These are phyloP conservation scores for Parastagonospora avenae DNA, from an alignment of 2,329 filamentous ascomycete species.

Conservation along the genomic window DNA sequence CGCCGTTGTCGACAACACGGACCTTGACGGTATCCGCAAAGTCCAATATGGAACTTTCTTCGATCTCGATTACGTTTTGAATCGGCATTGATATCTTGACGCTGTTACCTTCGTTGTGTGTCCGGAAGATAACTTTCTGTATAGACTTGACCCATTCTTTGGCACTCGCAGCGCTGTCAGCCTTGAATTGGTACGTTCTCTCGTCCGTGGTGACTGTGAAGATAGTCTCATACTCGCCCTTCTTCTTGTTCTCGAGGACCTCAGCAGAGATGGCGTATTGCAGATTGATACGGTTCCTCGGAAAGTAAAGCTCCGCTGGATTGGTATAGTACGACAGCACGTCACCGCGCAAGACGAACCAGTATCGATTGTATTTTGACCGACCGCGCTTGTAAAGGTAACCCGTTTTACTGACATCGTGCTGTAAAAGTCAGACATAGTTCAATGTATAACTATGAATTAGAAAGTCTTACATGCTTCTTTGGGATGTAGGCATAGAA, in stretches of 20 bases:
- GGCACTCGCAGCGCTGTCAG: slow-evolving; percentile 84
- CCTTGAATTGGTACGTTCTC: slow-evolving; percentile 83
- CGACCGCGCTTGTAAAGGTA: slow-evolving; percentile 87
- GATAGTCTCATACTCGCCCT: slow-evolving; percentile 70
- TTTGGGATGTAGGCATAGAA: slow-evolving; percentile 98
- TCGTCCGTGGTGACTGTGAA: slow-evolving; percentile 85
- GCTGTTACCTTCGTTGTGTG: slow-evolving; percentile 94
- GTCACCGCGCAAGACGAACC: slow-evolving; percentile 91
- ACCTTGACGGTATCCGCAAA: slow-evolving; percentile 95
- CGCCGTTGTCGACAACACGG: slow-evolving; percentile 88
- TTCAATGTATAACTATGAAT: neutral
- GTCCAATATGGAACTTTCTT: slow-evolving; percentile 87
- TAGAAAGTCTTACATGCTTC: slow-evolving; percentile 68
- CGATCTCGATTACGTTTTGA: slow-evolving; percentile 86
- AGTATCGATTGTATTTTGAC: slow-evolving; percentile 88
- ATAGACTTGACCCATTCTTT: slow-evolving; percentile 96
- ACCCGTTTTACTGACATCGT: slow-evolving; percentile 76
- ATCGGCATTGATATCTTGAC: slow-evolving; percentile 94
- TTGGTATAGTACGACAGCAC: slow-evolving; percentile 89
- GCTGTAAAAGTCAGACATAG: slow-evolving; percentile 29
- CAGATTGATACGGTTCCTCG: slow-evolving; percentile 87
- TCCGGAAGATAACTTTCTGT: slow-evolving; percentile 92
- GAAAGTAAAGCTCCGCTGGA: slow-evolving; percentile 86
- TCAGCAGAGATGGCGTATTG: slow-evolving; percentile 89
- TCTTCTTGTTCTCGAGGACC: slow-evolving; percentile 71